A percentile compares a stretch with the other conserved stretches of the same genome.
phyloP scores from a whole-genome alignment of 192 early-diverging fungal genomes.

The Linnemannia schmuckeri region DNA sequence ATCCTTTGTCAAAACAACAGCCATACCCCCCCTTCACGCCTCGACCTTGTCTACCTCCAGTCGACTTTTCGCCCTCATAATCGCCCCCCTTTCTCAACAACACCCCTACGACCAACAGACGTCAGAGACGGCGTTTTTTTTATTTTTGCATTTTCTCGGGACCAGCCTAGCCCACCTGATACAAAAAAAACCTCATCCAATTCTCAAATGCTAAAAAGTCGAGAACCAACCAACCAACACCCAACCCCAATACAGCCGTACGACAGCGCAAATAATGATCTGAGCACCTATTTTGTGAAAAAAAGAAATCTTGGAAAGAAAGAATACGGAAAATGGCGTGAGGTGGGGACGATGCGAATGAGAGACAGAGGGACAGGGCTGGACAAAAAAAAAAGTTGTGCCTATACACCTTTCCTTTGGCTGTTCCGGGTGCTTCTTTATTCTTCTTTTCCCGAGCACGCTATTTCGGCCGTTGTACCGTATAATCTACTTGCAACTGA shows the following conservation, averaged over 20 bases:
- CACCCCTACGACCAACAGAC: not conserved
- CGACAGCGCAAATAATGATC: not conserved
- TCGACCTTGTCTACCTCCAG: not conserved
- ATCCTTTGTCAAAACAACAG: not conserved
- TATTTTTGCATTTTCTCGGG: not conserved
- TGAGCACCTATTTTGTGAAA: not conserved
- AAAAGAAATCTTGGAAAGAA: conserved; percentile 9
- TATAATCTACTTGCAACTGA: not conserved
- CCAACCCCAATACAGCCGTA: no score
- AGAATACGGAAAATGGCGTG: not conserved
- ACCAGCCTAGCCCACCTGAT: not conserved
- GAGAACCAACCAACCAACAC: not conserved
- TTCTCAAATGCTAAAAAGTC: not conserved
- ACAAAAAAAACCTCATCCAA: not conserved
- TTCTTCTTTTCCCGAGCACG: not conserved
- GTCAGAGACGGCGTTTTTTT: not conserved
- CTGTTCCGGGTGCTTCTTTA: not conserved
- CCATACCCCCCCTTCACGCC: not conserved
- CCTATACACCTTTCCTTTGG: no score
- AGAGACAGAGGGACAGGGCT: no score
- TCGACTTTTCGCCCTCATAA: not conserved
- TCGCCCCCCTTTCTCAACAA: not conserved
- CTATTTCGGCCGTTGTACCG: not conserved
- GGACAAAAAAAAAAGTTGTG: no score
- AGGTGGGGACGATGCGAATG: not conserved